Base-by-base conservation (phyloP, 192 early-diverging fungal genomes). In the Coemansia sp. region DNA sequence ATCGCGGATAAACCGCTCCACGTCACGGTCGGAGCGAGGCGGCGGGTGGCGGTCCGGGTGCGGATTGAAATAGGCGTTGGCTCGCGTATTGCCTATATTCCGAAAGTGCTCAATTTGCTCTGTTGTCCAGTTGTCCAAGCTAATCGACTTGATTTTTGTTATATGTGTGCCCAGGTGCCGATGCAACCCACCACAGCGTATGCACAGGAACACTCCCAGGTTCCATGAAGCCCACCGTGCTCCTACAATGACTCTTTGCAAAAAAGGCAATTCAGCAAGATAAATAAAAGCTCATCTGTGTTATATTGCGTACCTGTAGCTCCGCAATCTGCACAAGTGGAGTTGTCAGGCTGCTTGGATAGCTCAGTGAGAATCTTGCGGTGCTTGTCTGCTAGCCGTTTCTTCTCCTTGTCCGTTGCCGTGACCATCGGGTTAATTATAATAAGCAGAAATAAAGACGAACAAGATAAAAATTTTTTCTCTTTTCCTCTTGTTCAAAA, bases 171-270 rank as follows among this genome's bases (percentile, higher is more conserved):
- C 92, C 61, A 95, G 79, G 60, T 85, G 88, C 30, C 91, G 71
- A 54, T 92, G 91, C 31, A 90, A 63, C 33, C 89, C 83, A 43
- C 80, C 87, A 72, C 96, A 98, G 5, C 93, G 82, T 23, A 97
- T 96, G 78, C 96, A 98, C 35, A 98, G 65, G 60, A 98, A 96
- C 37, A 94, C 79, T 5, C 94, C 93, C 36, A 97, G 65, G 65
- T 92, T 94, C 86, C 88, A 89, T 3, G 91, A 93, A 28, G 89
- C 84, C 89, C 89, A 92, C 42, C 87, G 87, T 15, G 90, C 87
- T n/a, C 84, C 89, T 92, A 83, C 9, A 6, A 50, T 31, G 31
- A 16, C 21, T 21, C 6, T 6, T 3, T 38, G 7, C 3, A 30
- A 50, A 30, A 49, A 26, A 35, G 50, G 18, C 44, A 46, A 46